Percentiles rank a stretch among this genome's conserved stretches.
phyloP scores from a whole-genome alignment of 768 basidiomycete species.

The Chalciporus pseudorubinellus region DNA sequence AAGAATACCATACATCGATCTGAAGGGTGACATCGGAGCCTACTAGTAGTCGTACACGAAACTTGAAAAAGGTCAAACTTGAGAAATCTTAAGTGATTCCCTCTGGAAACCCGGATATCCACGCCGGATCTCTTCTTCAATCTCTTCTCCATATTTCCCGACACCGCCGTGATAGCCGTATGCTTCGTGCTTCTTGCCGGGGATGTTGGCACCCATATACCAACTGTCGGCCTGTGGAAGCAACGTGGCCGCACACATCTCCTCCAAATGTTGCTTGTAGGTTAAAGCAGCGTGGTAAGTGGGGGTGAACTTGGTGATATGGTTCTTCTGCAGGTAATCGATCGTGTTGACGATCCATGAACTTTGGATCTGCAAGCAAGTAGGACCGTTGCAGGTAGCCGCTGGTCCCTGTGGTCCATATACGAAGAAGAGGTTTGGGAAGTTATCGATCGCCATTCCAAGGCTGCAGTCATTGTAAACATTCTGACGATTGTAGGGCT shows the following conservation, averaged over 20 bases:
- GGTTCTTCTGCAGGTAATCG: constrained; percentile 3
- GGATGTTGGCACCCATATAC: constrained; percentile 5
- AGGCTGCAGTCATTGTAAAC: background rate
- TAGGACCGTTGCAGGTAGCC: constrained; percentile 5
- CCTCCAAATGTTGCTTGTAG: constrained; percentile 9
- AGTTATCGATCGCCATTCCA: constrained; percentile 2
- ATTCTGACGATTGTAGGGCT: background rate
- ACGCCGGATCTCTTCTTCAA: constrained; percentile 10
- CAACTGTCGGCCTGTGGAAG: constrained; percentile 4
- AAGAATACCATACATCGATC: no score
- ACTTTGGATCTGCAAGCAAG: constrained; percentile 6
- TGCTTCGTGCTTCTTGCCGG: background rate
- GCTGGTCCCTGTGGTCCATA: constrained; percentile 16
- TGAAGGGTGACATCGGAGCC: no score
- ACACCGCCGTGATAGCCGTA: background rate
- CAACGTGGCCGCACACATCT: constrained; percentile 1
- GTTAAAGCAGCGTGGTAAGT: constrained; percentile 5
- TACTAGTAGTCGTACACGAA: no score
- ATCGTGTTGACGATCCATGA: constrained; percentile 13
- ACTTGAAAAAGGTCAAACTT: no score
- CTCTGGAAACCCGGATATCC: constrained; percentile 14
- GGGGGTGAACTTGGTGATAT: constrained; percentile 2
- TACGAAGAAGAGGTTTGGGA: constrained; percentile 16
- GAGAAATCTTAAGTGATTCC: background rate
- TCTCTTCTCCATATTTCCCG: constrained; percentile 5